phyloP scores from a whole-genome alignment of 1,284 basidiomycete species.

The Malassezia pachydermatis region DNA sequence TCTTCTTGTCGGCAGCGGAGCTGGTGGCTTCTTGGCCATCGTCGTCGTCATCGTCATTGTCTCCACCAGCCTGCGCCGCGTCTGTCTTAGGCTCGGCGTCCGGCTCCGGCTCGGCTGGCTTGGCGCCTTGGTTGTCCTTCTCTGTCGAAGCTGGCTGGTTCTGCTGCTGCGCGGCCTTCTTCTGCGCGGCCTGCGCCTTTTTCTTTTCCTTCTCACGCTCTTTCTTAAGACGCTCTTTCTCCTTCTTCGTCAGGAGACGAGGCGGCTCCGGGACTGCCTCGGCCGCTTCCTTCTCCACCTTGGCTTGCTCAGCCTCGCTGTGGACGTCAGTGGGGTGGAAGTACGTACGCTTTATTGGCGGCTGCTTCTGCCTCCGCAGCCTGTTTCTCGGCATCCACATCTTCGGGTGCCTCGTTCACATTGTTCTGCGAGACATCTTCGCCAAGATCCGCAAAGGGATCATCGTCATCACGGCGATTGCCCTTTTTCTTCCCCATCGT shows the following conservation, averaged over 20 bases:
- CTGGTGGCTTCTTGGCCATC: constrained; percentile 17
- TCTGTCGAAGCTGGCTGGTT: not conserved
- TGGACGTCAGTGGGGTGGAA: not conserved
- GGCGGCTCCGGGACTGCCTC: constrained; percentile 6
- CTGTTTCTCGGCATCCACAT: constrained; percentile 8
- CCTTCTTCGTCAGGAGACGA: constrained; percentile 41
- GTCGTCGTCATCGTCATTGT: constrained; percentile 23
- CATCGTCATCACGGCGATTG: constrained; percentile 37
- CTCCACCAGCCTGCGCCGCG: constrained; percentile 6
- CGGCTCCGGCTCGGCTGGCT: not conserved
- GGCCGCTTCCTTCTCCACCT: constrained; percentile 22
- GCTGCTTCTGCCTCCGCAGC: constrained; percentile 10
- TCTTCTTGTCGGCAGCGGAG: constrained; percentile 35
- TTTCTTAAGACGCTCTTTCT: constrained; percentile 47
- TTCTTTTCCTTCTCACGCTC: constrained; percentile 43
- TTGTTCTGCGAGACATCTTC: constrained; percentile 30
- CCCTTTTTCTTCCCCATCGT: constrained; percentile 41
- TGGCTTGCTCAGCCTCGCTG: constrained; percentile 23
- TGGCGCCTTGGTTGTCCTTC: not conserved
- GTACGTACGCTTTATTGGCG: not conserved
- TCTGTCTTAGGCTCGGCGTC: not conserved
- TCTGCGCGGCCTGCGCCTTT: constrained; percentile 19
- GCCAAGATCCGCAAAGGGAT: constrained; percentile 38
- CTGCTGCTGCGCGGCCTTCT: constrained; percentile 10
- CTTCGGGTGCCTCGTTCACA: constrained; percentile 23